Evolutionary conservation across 768 basidiomycete species (phyloP).

Genomic region (Butyriboletus loyo): DNA sequence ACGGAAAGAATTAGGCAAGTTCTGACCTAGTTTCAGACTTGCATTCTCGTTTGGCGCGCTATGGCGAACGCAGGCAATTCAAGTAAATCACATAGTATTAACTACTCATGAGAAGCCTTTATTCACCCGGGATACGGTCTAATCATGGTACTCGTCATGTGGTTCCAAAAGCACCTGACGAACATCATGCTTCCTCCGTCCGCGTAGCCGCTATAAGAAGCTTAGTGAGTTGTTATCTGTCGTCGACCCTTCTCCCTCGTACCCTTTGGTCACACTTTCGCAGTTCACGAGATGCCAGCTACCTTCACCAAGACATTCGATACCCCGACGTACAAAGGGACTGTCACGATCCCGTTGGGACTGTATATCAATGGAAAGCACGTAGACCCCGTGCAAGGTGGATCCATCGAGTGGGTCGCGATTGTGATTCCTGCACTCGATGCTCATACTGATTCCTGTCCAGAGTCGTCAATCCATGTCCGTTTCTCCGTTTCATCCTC

Average conservation of each 20-base stretch:
- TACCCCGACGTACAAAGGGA: slow-evolving; percentile 54
- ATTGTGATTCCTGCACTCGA: not conserved
- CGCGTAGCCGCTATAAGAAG: slow-evolving; percentile 10
- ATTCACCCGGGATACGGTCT: not conserved
- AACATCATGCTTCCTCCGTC: not conserved
- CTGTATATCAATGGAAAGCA: slow-evolving; percentile 61
- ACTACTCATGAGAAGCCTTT: not conserved
- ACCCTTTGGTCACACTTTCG: not conserved
- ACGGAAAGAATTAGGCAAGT: no score
- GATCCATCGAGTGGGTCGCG: slow-evolving; percentile 57
- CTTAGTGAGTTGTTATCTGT: not conserved
- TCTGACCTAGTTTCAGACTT: no score
- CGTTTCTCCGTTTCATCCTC: slow-evolving; percentile 7
- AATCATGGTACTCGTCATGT: not conserved
- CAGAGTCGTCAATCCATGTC: slow-evolving; percentile 57
- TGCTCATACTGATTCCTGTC: not conserved
- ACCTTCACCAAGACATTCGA: slow-evolving; percentile 49
- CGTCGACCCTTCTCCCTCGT: not conserved
- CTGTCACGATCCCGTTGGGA: slow-evolving; percentile 54
- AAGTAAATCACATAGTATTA: not conserved
- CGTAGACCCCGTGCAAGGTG: slow-evolving; percentile 50
- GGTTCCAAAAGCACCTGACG: not conserved
- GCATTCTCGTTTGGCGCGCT: no score
- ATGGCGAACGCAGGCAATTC: not conserved
- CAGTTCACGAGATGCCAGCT: slow-evolving; percentile 31